A percentile compares a stretch with the other conserved stretches of the same genome.
Conservation (phyloP, 2,329 filamentous ascomycete genomes). For the Aspergillus calidoustus region DNA sequence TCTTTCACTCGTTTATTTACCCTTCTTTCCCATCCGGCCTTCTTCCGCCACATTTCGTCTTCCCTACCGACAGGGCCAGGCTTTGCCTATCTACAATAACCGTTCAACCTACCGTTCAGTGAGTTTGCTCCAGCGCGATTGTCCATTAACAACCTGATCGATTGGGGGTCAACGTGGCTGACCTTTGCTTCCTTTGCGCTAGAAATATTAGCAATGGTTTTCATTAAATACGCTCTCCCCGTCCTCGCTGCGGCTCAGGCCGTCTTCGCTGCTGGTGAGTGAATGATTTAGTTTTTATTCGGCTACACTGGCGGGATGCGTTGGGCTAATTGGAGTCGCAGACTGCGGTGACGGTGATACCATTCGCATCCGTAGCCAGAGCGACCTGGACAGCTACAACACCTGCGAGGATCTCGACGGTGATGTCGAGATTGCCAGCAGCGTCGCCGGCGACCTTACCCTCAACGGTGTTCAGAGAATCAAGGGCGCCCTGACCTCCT, state of each 20-base stretch:
- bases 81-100: constrained; percentile 20
- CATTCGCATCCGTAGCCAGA: constrained; percentile 62
- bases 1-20: constrained; percentile 41
- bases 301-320: neutral
- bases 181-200: neutral
- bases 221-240: constrained; percentile 61
- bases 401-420: constrained; percentile 72
- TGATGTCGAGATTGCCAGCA: constrained; percentile 66
- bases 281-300: neutral
- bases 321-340: constrained; percentile 17
- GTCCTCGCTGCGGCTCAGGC: constrained; percentile 58
- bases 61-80: constrained; percentile 19
- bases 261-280: constrained; percentile 53
- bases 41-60: constrained; percentile 18
- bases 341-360: constrained; percentile 32
- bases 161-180: neutral
- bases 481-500: constrained; percentile 58
- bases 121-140: neutral
- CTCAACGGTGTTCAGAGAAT: constrained; percentile 67
- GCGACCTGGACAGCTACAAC: constrained; percentile 65
- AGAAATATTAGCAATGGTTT: constrained; percentile 48
- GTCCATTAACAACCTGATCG: neutral
- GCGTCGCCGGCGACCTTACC: constrained; percentile 61
- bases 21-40: constrained; percentile 20
- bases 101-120: constrained; percentile 5